Evolutionary conservation across 176 grass and related monocot species (phyloP).

Genomic region (Zoysia pacifica): DNA sequence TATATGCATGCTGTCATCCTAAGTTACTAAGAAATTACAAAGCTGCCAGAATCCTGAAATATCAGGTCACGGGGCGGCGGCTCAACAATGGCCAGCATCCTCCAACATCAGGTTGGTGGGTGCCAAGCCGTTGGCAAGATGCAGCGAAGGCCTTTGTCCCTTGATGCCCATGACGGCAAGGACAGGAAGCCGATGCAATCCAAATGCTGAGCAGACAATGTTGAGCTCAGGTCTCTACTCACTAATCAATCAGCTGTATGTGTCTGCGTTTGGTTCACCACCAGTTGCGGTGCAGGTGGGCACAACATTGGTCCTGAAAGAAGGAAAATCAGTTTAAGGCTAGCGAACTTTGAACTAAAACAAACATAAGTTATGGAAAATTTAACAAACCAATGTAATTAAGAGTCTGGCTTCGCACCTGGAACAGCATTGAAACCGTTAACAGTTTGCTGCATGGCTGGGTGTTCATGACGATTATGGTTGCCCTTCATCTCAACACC

Average conservation of each 20-base stretch:
- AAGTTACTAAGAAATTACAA: constrained; percentile 47
- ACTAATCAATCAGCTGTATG: constrained; percentile 32
- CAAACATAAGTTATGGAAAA: neutral
- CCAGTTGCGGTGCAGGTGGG: constrained; percentile 3
- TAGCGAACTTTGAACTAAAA: constrained; percentile 9
- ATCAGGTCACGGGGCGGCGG: constrained; percentile 34
- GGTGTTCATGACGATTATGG: constrained; percentile 27
- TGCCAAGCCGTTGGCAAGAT: constrained; percentile 11
- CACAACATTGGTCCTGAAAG: constrained; percentile 39
- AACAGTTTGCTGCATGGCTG: constrained; percentile 33
- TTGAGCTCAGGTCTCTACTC: constrained; percentile 4
- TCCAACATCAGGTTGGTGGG: constrained; percentile 27
- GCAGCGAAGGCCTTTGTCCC: neutral
- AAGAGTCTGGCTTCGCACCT: constrained; percentile 39
- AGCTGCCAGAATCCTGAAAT: constrained; percentile 43
- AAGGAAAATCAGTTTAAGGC: neutral
- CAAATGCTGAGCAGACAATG: constrained; percentile 24
- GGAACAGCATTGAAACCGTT: constrained; percentile 60
- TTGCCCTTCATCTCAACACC: constrained; percentile 37
- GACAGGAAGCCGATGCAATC: neutral
- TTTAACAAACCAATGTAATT: constrained; percentile 3
- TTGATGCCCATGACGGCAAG: neutral
- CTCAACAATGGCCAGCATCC: constrained; percentile 23
- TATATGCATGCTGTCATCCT: constrained; percentile 35
- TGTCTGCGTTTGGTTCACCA: constrained; percentile 41